Conservation (phyloP, 148 eudicot species). For the Vaccinium vitisidaea region DNA sequence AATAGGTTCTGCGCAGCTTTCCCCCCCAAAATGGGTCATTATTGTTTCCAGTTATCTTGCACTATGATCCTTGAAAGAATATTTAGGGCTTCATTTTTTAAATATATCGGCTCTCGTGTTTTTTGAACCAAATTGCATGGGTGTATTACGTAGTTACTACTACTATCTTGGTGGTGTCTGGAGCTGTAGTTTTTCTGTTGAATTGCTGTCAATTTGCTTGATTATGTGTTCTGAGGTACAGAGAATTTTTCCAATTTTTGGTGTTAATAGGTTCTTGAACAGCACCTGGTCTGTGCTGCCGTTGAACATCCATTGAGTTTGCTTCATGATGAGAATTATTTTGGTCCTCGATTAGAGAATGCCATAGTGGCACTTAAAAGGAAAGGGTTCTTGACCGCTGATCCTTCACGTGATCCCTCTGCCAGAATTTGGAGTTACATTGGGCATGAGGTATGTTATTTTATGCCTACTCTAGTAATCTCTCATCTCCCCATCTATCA, state of each 20-base stretch:
- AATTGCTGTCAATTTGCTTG: not conserved
- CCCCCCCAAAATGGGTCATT: not conserved
- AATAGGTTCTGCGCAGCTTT: not conserved
- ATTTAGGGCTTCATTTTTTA: not conserved
- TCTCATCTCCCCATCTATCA: not conserved
- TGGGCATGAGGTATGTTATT: constrained; percentile 67
- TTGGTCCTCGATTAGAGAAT: constrained; percentile 66
- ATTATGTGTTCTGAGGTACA: not conserved
- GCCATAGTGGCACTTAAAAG: constrained; percentile 52
- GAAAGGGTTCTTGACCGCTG: constrained; percentile 59
- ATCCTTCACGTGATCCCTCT: constrained; percentile 50
- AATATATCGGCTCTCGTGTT: not conserved
- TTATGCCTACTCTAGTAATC: not conserved
- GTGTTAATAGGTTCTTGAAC: constrained; percentile 72
- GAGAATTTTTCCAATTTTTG: constrained; percentile 7
- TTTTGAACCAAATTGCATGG: not conserved
- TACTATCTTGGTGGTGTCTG: not conserved
- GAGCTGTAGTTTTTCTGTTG: not conserved
- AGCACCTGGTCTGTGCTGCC: constrained; percentile 86
- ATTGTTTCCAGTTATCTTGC: not conserved
- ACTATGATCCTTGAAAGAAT: not conserved
- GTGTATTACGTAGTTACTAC: not conserved
- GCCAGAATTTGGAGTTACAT: constrained; percentile 78
- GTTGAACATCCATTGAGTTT: constrained; percentile 78
- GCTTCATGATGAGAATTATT: constrained; percentile 66